Conservation (phyloP, 306 rosid genomes). For the Glycine soja region DNA sequence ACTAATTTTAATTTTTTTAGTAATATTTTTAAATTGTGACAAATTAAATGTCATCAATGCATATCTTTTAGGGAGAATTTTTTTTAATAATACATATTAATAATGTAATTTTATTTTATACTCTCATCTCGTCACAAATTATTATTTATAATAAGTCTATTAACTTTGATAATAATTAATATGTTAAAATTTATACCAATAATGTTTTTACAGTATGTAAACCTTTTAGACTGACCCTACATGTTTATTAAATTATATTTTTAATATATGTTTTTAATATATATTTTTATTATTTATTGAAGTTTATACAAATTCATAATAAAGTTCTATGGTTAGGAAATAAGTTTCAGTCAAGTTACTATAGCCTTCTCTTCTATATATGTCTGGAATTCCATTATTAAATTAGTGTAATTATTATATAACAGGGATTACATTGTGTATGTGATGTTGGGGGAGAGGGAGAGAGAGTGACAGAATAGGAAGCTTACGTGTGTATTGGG, state of each 20-base stretch:
- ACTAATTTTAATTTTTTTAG: background rate
- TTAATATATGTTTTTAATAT: too few species aligned
- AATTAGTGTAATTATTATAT: background rate
- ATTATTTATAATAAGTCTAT: background rate
- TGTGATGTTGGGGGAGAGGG: constrained; percentile 28
- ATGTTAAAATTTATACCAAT: too few species aligned
- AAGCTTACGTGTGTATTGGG: constrained; percentile 65
- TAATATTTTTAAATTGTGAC: background rate
- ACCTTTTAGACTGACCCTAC: too few species aligned
- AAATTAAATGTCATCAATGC: background rate
- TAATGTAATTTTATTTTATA: too few species aligned
- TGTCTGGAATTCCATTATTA: background rate
- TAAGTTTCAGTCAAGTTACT: background rate
- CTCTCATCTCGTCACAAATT: background rate
- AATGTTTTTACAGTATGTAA: too few species aligned
- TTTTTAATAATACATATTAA: too few species aligned
- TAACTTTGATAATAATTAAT: background rate
- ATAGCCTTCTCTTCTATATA: background rate
- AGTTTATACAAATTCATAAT: background rate
- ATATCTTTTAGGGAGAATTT: background rate
- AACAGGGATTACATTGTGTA: constrained; percentile 16
- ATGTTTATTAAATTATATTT: background rate
- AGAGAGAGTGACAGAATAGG: constrained; percentile 46
- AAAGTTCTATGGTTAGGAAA: background rate
- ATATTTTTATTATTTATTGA: background rate